Base-by-base conservation (phyloP, 352 stramenopile genomes). In the Phytopythium ostracodes region DNA sequence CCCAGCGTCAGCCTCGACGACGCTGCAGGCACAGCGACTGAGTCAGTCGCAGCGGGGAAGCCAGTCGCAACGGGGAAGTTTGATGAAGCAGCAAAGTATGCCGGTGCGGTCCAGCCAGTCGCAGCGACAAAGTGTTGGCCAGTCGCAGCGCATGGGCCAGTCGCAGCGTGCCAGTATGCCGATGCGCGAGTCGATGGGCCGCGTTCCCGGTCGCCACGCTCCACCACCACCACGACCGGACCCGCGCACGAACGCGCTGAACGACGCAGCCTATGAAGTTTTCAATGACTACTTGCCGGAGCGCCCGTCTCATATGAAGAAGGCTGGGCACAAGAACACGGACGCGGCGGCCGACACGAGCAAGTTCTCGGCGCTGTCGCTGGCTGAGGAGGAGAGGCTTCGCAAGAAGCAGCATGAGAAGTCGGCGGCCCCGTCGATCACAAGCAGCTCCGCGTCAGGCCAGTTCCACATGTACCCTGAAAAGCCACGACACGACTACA, bases 231-330 rank as follows among this genome's bases (percentile, higher is more conserved):
- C n/a, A 2, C 59, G 49, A 7, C 54, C 59, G 36, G 64, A 79
- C 25, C 27, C 22, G n/a, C 40, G 57, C n/a, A 56, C 43, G 40
- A 65, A 63, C 51, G 40, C 25, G 7, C 20, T 46, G 3, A 61
- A 73, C n/a, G 49, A 70, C 51, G 71, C 75, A 51, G 71, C 77
- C 27, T 92, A 92, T 60, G 83, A 89, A 18, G 77, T 76, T 20
- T 92, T 92, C 55, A 90, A 92, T 65, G 77, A 92, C 67, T 90
- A 89, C 50, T 62, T 90, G 60, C 77, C 74, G 2, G 64, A 75
- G 24, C 81, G 70, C 6, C 73, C 77, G n/a, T 75, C 77, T 12
- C 75, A 77, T 20, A 56, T 76, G 29, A 76, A 72, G 47, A 90
- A 83, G 67, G 18, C 52, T 9, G 63, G 57, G 1, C 71, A 75